Evolutionary conservation across 306 rosid genomes (phyloP).

Genomic region (Ormosia emarginata): DNA sequence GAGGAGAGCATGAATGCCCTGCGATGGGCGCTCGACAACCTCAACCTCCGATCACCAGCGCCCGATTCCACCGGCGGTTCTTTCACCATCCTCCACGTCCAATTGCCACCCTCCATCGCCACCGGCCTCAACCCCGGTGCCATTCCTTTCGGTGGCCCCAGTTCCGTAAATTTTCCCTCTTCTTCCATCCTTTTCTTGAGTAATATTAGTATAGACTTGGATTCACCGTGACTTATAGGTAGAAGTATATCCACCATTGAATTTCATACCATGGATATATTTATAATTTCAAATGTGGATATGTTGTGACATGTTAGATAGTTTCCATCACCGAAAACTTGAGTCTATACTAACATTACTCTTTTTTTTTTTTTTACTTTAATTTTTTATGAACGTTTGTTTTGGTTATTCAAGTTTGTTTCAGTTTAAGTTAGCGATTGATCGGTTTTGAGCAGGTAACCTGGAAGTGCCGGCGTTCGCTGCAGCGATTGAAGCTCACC

Average conservation of each 20-base stretch:
- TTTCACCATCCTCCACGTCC: conserved; percentile 70
- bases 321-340: too few species aligned
- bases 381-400: background rate
- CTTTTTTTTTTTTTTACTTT: background rate
- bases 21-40: conserved; percentile 77
- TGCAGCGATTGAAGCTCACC: conserved; percentile 91
- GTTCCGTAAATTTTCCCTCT: conserved; percentile 34
- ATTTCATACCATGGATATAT: too few species aligned
- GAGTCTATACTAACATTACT: too few species aligned
- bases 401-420: background rate
- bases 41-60: conserved; percentile 60
- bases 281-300: too few species aligned
- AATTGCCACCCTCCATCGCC: conserved; percentile 76
- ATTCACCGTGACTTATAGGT: too few species aligned
- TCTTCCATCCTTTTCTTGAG: too few species aligned
- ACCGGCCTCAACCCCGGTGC: conserved; percentile 67
- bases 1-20: conserved; percentile 83
- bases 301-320: too few species aligned
- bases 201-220: too few species aligned
- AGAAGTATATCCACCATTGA: too few species aligned
- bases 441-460: conserved; percentile 32
- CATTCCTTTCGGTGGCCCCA: conserved; percentile 89
- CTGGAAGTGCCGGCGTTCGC: conserved; percentile 88
- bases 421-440: background rate
- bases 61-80: conserved; percentile 29